phyloP scores from a whole-genome alignment of 352 stramenopile species.

The Globisporangium rhizosaccharum region DNA sequence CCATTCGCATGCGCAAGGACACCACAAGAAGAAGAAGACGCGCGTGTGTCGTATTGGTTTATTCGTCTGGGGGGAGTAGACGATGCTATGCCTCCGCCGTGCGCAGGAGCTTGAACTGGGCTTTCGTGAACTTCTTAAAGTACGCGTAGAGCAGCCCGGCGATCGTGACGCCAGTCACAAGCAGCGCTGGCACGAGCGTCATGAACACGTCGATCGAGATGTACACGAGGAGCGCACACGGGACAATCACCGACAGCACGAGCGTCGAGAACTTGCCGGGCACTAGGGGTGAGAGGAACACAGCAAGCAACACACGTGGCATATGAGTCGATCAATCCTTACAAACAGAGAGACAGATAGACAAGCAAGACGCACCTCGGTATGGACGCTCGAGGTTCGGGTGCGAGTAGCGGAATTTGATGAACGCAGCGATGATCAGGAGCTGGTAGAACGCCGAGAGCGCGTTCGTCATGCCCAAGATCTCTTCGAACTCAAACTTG shows the following conservation, averaged over 20 bases:
- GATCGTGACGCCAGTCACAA: constrained; percentile 32
- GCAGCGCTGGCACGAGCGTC: constrained; percentile 29
- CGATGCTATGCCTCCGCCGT: constrained; percentile 13
- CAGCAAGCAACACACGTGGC: too few species aligned
- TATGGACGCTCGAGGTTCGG: constrained; percentile 31
- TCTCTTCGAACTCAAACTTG: constrained; percentile 64
- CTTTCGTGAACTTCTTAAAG: constrained; percentile 37
- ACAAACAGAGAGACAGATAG: too few species aligned
- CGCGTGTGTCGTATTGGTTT: neutral
- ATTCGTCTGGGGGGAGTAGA: neutral
- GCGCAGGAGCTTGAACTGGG: constrained; percentile 27
- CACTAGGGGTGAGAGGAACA: constrained; percentile 12
- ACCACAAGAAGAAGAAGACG: neutral
- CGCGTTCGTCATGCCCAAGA: constrained; percentile 87
- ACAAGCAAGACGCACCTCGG: constrained; percentile 18
- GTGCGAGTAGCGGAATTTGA: constrained; percentile 77
- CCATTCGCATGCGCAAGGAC: neutral
- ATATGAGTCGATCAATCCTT: too few species aligned
- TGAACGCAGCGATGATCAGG: constrained; percentile 85
- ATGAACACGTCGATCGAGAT: constrained; percentile 44
- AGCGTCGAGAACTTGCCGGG: constrained; percentile 26
- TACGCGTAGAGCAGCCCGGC: constrained; percentile 31
- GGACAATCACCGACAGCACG: constrained; percentile 25
- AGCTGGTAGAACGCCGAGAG: constrained; percentile 84
- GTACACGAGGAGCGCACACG: constrained; percentile 32